phyloP scores from a whole-genome alignment of 305 asterid species.

The Plantago rigida region DNA sequence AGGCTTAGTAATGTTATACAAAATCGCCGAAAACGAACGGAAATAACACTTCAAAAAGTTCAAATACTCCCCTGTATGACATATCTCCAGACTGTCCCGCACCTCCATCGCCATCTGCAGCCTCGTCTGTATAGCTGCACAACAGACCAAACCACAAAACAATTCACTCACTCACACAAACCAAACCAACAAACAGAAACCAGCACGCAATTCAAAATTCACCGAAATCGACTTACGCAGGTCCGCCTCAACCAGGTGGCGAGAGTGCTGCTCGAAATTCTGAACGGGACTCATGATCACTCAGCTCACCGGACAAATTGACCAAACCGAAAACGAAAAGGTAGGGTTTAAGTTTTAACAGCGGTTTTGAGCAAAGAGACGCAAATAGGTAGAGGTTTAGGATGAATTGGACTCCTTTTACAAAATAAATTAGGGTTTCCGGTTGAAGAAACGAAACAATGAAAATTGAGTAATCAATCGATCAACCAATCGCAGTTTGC shows the following conservation, averaged over 20 bases:
- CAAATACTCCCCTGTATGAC: conserved; percentile 97
- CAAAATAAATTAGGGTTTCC: background rate
- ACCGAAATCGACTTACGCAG: conserved; percentile 40
- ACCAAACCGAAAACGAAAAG: background rate
- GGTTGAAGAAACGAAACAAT: no score
- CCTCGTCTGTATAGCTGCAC: conserved; percentile 74
- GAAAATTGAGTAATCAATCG: no score
- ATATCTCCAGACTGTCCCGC: conserved; percentile 93
- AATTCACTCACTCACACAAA: no score
- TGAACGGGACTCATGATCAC: conserved; percentile 77
- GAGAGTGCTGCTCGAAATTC: conserved; percentile 93
- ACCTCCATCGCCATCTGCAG: conserved; percentile 97
- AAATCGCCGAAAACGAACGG: conserved; percentile 71
- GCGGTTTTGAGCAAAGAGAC: background rate
- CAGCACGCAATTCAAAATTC: background rate
- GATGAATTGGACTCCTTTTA: background rate
- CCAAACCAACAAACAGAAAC: conserved; percentile 1
- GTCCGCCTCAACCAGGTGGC: conserved; percentile 66
- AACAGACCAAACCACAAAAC: background rate
- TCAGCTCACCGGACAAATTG: conserved; percentile 2
- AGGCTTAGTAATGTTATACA: conserved; percentile 74
- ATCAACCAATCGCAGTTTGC: no score
- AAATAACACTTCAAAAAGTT: conserved; percentile 85
- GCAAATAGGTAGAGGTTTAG: background rate
- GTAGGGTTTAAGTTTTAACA: conserved; percentile 26